Evolutionary conservation across 306 rosid species (phyloP).

Genomic region (Cicer arietinum): DNA sequence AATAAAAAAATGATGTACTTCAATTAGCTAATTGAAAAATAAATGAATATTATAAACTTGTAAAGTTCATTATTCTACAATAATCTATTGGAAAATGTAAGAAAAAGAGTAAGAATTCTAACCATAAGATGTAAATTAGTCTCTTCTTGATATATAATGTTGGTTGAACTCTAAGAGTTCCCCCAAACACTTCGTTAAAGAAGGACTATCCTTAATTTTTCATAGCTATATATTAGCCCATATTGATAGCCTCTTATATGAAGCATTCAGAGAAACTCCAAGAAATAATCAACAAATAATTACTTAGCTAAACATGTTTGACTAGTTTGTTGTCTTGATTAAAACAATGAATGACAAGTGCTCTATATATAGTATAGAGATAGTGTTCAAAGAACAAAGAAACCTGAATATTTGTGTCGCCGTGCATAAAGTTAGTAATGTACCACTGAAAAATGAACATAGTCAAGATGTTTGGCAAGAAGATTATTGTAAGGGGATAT

Average conservation of each 20-base stretch:
- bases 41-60: too few relatives aligned
- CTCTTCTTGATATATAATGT: neutral
- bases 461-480: neutral
- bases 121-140: too few relatives aligned
- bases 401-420: neutral
- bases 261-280: constrained; percentile 3
- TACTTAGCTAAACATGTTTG: neutral
- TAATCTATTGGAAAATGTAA: too few relatives aligned
- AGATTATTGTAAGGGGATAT: neutral
- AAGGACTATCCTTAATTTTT: neutral
- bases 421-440: neutral
- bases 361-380: neutral
- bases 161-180: constrained; percentile 3
- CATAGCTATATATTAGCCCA: neutral
- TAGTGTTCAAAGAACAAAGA: neutral
- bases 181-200: neutral
- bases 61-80: too few relatives aligned
- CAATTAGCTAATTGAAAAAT: too few relatives aligned
- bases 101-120: too few relatives aligned
- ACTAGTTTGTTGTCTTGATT: neutral
- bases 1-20: too few relatives aligned
- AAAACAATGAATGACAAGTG: neutral
- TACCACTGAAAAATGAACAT: neutral
- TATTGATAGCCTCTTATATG: neutral
- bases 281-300: neutral